These are phyloP conservation scores for Kurtzmaniella cleridarum DNA, from an alignment of 805 yeast species.

Conservation along the genomic window DNA sequence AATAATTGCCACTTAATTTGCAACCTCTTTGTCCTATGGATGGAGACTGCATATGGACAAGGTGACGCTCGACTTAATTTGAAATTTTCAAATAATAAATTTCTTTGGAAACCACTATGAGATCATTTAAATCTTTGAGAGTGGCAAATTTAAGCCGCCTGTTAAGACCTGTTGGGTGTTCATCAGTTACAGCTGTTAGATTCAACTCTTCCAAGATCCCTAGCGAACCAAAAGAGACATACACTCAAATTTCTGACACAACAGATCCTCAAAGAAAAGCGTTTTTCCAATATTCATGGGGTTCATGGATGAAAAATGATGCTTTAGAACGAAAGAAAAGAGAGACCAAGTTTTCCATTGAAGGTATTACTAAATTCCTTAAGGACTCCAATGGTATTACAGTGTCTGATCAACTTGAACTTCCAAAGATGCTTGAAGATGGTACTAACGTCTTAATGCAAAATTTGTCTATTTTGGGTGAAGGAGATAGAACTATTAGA, in stretches of 20 bases:
- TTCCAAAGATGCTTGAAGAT: slow-evolving; percentile 36
- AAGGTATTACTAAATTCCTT: slow-evolving; percentile 60
- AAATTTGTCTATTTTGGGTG: slow-evolving; percentile 46
- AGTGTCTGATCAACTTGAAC: slow-evolving; percentile 13
- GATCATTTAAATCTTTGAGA: neutral
- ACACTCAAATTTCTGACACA: slow-evolving; percentile 54
- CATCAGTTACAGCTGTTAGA: neutral
- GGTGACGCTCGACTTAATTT: too few species aligned
- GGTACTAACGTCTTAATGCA: slow-evolving; percentile 43
- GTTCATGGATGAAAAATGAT: slow-evolving; percentile 87
- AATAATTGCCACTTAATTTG: too few species aligned
- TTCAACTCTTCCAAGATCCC: slow-evolving; percentile 7
- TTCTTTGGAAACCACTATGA: too few species aligned
- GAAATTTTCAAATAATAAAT: too few species aligned
- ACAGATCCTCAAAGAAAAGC: slow-evolving; percentile 62
- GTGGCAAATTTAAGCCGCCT: neutral
- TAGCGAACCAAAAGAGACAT: slow-evolving; percentile 32
- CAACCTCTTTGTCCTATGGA: too few species aligned
- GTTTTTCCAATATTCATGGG: slow-evolving; percentile 90
- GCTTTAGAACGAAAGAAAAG: slow-evolving; percentile 67
- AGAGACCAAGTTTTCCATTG: slow-evolving; percentile 73
- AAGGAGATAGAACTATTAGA: slow-evolving; percentile 45
- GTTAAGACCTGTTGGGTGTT: neutral
- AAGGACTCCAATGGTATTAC: slow-evolving; percentile 35
- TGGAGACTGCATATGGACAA: too few species aligned